Conservation (phyloP, 2,329 filamentous ascomycete species). For the Huntiella moniliformis region DNA sequence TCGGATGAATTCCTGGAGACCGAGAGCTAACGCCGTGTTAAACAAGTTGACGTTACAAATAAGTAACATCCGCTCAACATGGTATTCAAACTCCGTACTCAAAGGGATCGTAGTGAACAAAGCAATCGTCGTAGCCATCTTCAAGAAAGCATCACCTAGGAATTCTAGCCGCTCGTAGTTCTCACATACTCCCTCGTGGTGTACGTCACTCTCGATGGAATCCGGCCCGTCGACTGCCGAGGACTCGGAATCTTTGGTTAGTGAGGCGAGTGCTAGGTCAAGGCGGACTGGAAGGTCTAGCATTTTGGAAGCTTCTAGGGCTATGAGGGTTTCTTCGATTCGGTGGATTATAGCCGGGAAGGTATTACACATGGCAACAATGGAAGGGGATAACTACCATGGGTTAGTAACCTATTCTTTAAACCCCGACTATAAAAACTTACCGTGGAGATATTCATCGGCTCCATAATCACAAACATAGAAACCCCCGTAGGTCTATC, state of each 20-base stretch:
- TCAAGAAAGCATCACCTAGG: constrained; percentile 81
- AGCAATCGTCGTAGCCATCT: constrained; percentile 85
- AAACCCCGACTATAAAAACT: constrained; percentile 18
- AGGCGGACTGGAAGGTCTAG: constrained; percentile 47
- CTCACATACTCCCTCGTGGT: constrained; percentile 65
- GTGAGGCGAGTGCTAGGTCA: constrained; percentile 61
- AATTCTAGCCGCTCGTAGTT: constrained; percentile 95
- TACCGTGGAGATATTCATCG: constrained; percentile 57
- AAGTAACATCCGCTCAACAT: constrained; percentile 77
- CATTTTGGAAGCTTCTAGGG: constrained; percentile 50
- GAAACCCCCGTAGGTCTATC: constrained; percentile 17
- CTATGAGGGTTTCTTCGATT: constrained; percentile 64
- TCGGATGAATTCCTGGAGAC: constrained; percentile 57
- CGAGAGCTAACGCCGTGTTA: constrained; percentile 49
- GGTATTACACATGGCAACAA: constrained; percentile 55
- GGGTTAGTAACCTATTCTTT: constrained; percentile 11
- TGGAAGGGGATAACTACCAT: constrained; percentile 41
- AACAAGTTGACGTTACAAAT: constrained; percentile 85
- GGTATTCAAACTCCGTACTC: constrained; percentile 68
- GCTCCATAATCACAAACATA: constrained; percentile 52
- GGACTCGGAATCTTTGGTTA: constrained; percentile 86
- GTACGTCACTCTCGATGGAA: not conserved
- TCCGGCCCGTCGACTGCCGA: constrained; percentile 47
- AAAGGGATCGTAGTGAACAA: constrained; percentile 60
- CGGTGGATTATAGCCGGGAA: constrained; percentile 75